Evolutionary conservation across 1,284 basidiomycete genomes (phyloP), one percentile per base, ranked within the genome.

Genomic region (Afroboletus lepidellus): DNA sequence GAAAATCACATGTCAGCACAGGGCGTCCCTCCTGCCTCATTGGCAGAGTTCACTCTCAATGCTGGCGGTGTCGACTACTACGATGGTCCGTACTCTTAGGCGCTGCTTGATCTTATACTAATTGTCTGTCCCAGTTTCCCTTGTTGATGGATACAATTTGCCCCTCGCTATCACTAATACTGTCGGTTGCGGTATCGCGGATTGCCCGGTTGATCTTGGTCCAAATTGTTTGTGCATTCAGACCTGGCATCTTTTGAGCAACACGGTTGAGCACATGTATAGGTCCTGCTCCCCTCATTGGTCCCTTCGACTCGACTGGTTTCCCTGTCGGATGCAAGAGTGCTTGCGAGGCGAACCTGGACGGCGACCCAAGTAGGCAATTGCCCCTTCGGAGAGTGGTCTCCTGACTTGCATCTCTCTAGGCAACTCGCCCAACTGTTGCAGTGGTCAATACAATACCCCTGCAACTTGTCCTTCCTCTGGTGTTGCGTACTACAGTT

Each of bases 11-110:
- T 34, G 11, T 46, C 32, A 36, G 48, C 48, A 15, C 24, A 69
- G 77, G 80, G 83, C 55, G 77, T 83, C 8, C 81, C 83, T 27
- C 84, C 84, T 48, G 82, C 78, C 6, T 76, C 77, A n/a, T 69
- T 84, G 23, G 82, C 81, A 6, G 81, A 84, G 58, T 84, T 74
- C 65, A 84, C 79, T 15, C 68, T 85, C 8, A 51, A 61, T 12
- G 8, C 57, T 15, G 46, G 46, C 29, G 65, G 56, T 20, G 1
- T 46, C 11, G 66, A 66, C 43, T 66, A 61, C 38, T 66, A 63
- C 33, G 64, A 69, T 48, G 63, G 68, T 69, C 4, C 3, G 54
- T 50, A 13, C 24, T 8, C 21, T 27, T 23, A 16, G 24, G 21
- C 3, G 16, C 15, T 15, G 3, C 8, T 7, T 8, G 13, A 2